Evolutionary conservation across 106 monocot genomes (phyloP).

Genomic region (Dendrobium chrysotoxum): DNA sequence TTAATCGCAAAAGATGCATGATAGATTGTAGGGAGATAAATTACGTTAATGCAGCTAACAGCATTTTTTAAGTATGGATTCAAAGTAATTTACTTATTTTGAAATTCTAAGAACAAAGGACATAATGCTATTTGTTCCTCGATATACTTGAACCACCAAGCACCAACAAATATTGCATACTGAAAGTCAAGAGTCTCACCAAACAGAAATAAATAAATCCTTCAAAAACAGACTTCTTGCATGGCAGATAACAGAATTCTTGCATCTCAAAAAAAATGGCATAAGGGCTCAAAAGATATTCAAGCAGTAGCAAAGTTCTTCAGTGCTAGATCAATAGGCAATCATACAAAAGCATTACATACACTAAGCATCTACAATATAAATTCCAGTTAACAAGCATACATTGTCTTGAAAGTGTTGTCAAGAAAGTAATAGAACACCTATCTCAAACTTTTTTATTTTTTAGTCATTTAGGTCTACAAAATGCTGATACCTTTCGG

Average conservation of each 20-base stretch:
- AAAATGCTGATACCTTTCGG: slow-evolving; percentile 43
- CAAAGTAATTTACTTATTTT: not conserved
- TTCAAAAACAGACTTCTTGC: not conserved
- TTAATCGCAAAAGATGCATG: too few relatives aligned
- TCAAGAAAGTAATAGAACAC: not conserved
- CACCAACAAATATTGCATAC: not conserved
- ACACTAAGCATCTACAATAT: not conserved
- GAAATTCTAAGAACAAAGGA: not conserved
- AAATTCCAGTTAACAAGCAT: not conserved
- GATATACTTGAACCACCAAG: not conserved
- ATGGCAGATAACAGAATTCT: not conserved
- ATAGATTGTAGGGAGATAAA: not conserved
- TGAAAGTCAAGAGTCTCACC: not conserved
- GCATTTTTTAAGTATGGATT: not conserved
- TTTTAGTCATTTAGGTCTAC: not conserved
- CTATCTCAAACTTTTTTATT: not conserved
- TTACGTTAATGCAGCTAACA: not conserved
- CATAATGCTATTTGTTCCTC: not conserved
- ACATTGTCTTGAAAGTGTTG: not conserved
- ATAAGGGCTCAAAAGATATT: not conserved
- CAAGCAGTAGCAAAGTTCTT: not conserved
- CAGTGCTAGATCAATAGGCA: too few relatives aligned
- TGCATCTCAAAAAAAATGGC: not conserved
- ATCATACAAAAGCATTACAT: not conserved
- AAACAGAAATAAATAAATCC: not conserved